A percentile compares a stretch with the other conserved stretches of the same genome.
Conservation (phyloP, 202 grass and related monocot species). For the Elaeis oleifera region DNA sequence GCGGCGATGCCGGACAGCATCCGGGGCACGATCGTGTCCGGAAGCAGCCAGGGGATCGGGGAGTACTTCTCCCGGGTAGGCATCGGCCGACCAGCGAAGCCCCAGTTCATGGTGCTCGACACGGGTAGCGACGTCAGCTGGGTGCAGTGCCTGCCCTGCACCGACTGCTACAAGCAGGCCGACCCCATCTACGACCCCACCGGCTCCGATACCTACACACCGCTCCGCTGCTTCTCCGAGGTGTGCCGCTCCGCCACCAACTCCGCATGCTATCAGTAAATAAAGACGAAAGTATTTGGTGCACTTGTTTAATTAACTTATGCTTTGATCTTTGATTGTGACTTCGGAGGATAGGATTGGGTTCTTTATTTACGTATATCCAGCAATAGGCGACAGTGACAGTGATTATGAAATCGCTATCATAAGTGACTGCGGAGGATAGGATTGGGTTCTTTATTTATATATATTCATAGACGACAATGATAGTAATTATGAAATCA, state of each 20-base stretch:
- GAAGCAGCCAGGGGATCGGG: neutral
- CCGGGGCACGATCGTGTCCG: neutral
- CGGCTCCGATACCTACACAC: constrained; percentile 17
- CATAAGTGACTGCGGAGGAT: no score
- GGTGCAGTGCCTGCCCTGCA: constrained; percentile 24
- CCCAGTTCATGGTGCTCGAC: constrained; percentile 10
- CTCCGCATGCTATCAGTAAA: no score
- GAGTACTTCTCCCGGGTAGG: constrained; percentile 13
- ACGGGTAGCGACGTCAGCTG: constrained; percentile 25
- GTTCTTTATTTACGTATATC: no score
- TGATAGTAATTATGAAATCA: rapidly evolving
- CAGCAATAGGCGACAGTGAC: no score
- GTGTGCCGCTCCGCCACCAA: neutral
- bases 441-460: no score
- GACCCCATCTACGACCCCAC: constrained; percentile 19
- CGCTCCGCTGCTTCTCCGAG: neutral
- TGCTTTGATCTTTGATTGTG: no score
- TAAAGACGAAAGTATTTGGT: no score
- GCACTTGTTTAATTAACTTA: no score
- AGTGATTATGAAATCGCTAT: no score
- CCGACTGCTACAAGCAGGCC: constrained; percentile 10
- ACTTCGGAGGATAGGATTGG: no score
- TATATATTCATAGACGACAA: no score
- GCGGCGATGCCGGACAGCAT: neutral
- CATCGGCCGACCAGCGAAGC: constrained; percentile 20